phyloP scores from a whole-genome alignment of 768 basidiomycete species.

The Russula vinacea region DNA sequence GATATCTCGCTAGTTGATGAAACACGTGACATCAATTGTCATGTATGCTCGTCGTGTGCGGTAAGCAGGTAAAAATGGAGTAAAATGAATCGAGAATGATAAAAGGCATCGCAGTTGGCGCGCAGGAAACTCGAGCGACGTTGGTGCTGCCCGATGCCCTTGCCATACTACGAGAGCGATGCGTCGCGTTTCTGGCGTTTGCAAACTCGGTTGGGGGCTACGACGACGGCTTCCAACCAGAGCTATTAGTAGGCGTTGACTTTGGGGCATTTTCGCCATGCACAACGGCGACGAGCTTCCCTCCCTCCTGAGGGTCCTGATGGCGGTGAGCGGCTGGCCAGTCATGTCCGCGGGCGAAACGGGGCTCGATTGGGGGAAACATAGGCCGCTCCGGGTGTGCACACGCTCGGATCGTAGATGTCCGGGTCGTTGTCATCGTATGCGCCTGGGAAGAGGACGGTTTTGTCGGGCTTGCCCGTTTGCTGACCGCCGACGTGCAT shows the following conservation, averaged over 20 bases:
- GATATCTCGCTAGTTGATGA: neutral
- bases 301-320: too few species aligned
- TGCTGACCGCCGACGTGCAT: too few species aligned
- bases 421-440: constrained; percentile 7
- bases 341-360: constrained; percentile 20
- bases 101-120: constrained; percentile 4
- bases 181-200: too few species aligned
- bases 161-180: too few species aligned
- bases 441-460: too few species aligned
- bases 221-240: neutral
- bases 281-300: neutral
- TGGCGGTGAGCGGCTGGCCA: neutral
- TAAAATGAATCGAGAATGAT: neutral
- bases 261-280: neutral
- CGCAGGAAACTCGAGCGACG: too few species aligned
- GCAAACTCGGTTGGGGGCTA: too few species aligned
- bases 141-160: too few species aligned
- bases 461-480: too few species aligned
- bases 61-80: neutral
- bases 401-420: too few species aligned
- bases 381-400: neutral
- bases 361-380: constrained; percentile 27
- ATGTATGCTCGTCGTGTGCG: neutral
- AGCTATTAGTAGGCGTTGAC: constrained; percentile 7
- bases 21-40: neutral